Evolutionary conservation across 371 early-diverging fungal genomes (phyloP).

Genomic region (Apophysomyces ossiformis): DNA sequence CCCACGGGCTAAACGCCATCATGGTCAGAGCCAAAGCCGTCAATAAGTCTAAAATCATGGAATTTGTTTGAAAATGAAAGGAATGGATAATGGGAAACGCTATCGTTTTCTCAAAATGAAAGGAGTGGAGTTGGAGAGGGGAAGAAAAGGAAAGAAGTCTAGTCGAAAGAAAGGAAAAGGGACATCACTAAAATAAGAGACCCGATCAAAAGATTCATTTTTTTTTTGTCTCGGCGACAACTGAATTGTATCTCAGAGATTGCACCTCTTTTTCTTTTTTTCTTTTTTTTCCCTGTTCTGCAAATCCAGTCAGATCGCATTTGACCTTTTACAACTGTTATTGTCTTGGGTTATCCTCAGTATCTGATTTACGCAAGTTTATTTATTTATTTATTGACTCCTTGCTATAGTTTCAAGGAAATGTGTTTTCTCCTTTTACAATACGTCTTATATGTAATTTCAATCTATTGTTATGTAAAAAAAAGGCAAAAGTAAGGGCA

Average conservation of each 20-base stretch:
- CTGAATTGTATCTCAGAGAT: background rate
- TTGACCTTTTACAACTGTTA: no score
- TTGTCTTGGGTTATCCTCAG: no score
- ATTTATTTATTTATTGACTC: no score
- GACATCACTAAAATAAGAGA: background rate
- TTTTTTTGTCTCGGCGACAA: conserved; percentile 4
- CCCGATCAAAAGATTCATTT: background rate
- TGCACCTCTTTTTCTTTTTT: background rate
- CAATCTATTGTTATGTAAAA: no score
- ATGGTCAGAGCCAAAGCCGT: background rate
- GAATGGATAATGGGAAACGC: background rate
- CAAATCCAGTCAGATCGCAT: no score
- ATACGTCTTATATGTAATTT: no score
- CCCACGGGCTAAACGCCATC: conserved; percentile 1
- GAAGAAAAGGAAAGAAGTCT: background rate
- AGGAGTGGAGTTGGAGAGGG: background rate
- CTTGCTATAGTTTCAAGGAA: no score
- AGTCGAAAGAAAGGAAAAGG: background rate
- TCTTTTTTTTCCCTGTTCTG: no score
- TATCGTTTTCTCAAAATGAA: background rate
- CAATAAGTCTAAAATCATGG: background rate
- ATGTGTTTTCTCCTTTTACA: no score
- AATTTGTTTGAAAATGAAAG: background rate
- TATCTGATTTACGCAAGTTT: no score
- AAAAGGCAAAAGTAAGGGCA: no score